phyloP scores from a whole-genome alignment of 2,329 filamentous ascomycete species.

The Diaporthe amygdali region DNA sequence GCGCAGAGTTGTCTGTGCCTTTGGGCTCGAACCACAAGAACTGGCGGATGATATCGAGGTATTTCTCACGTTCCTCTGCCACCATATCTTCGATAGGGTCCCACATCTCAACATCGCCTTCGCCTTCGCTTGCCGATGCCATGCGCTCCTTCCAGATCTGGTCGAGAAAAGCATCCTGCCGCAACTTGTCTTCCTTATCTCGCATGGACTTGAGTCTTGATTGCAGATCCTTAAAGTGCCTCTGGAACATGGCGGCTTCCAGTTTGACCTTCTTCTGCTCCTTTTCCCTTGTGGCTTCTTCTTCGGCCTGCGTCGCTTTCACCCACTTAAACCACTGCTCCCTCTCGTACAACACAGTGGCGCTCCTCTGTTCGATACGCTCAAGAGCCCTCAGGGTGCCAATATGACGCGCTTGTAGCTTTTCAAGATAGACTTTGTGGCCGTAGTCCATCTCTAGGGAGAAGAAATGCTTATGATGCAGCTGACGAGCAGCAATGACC shows the following conservation, averaged over 20 bases:
- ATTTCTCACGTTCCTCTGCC: conserved; percentile 48
- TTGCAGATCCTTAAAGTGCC: conserved; percentile 50
- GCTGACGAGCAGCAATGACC: conserved; percentile 27
- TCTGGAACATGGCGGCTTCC: conserved; percentile 51
- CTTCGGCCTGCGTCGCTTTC: conserved; percentile 46
- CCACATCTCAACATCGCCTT: conserved; percentile 45
- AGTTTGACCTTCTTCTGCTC: conserved; percentile 55
- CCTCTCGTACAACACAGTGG: conserved; percentile 48
- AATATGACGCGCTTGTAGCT: conserved; percentile 36
- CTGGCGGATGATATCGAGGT: conserved; percentile 49
- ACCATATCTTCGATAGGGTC: conserved; percentile 54
- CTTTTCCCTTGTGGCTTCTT: conserved; percentile 49
- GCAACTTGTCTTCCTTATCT: conserved; percentile 45
- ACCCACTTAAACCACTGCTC: conserved; percentile 57
- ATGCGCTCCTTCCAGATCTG: conserved; percentile 46
- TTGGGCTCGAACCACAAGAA: conserved; percentile 47
- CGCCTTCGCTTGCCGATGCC: conserved; percentile 36
- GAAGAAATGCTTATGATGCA: conserved; percentile 37
- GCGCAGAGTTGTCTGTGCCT: conserved; percentile 27
- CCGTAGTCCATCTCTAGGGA: conserved; percentile 37
- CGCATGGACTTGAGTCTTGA: conserved; percentile 43
- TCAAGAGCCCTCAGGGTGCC: conserved; percentile 44
- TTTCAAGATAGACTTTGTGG: conserved; percentile 37
- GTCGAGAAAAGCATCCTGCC: conserved; percentile 50
- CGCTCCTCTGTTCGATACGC: conserved; percentile 45